Evolutionary conservation across 2,329 filamentous ascomycete genomes (phyloP).

Genomic region (Fusarium transvaalense): DNA sequence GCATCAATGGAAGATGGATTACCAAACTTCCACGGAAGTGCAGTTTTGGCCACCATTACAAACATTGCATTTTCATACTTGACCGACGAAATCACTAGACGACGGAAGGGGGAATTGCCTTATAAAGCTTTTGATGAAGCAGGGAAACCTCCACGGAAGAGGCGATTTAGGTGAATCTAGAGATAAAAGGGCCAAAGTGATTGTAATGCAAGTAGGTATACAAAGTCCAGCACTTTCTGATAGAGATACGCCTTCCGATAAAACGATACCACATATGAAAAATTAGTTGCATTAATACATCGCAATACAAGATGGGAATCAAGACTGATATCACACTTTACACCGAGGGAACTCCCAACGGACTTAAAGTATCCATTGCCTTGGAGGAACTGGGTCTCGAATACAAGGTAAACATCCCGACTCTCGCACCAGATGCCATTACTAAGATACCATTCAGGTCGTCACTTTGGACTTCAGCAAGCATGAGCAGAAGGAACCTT

Average conservation of each 20-base stretch:
- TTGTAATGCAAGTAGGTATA: neutral
- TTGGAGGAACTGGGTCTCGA: slow-evolving; percentile 85
- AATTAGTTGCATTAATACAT: too few species aligned
- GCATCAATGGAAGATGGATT: neutral
- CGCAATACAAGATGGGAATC: neutral
- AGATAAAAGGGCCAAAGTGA: too few species aligned
- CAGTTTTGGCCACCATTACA: neutral
- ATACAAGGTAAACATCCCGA: slow-evolving; percentile 70
- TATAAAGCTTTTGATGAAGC: too few species aligned
- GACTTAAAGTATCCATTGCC: slow-evolving; percentile 87
- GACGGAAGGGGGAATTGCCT: rapidly evolving
- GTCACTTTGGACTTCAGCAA: slow-evolving; percentile 56
- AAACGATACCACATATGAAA: too few species aligned
- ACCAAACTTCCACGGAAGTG: neutral
- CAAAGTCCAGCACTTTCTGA: neutral
- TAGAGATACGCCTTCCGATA: neutral
- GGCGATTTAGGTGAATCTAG: neutral
- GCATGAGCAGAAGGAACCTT: slow-evolving; percentile 82
- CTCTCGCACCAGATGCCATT: rapidly evolving
- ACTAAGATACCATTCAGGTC: slow-evolving; percentile 71
- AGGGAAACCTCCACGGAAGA: neutral
- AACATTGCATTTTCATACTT: neutral
- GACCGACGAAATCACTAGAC: rapidly evolving
- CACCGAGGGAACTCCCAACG: slow-evolving; percentile 86
- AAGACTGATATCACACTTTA: slow-evolving; percentile 77